phyloP scores from a whole-genome alignment of 2,329 filamentous ascomycete species.

The Colletotrichum truncatum region DNA sequence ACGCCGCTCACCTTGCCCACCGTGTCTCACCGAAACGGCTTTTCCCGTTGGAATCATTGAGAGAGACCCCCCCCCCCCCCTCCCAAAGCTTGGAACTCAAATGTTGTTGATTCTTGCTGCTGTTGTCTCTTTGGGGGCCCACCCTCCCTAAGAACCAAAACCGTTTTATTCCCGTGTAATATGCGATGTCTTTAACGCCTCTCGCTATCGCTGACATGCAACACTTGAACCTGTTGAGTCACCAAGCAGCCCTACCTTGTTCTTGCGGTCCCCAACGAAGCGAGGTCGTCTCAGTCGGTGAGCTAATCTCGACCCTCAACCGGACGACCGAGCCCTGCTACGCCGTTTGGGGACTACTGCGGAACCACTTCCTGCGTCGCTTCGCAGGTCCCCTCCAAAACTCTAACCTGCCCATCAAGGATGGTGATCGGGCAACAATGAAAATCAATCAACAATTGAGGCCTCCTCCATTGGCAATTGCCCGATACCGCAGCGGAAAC shows the following conservation, averaged over 20 bases:
- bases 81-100: too few relatives aligned
- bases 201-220: not conserved
- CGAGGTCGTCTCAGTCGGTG: constrained; percentile 13
- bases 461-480: not conserved
- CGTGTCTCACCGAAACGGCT: constrained; percentile 16
- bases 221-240: constrained; percentile 24
- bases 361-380: not conserved
- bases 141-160: too few relatives aligned
- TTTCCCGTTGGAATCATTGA: constrained; percentile 20
- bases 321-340: not conserved
- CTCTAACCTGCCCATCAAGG: not conserved
- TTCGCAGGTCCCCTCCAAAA: not conserved
- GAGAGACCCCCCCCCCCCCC: not conserved
- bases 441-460: not conserved
- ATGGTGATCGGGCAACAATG: not conserved
- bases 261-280: constrained; percentile 22
- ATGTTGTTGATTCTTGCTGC: too few relatives aligned
- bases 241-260: constrained; percentile 19
- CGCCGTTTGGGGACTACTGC: not conserved
- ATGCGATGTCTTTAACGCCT: constrained; percentile 9
- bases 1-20: not conserved
- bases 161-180: not conserved
- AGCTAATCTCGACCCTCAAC: constrained; percentile 16
- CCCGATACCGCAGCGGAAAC: constrained; percentile 15
- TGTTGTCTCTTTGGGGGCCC: constrained; percentile 11